Base-by-base conservation (phyloP, 805 yeast species). In the Brettanomyces nanus region DNA sequence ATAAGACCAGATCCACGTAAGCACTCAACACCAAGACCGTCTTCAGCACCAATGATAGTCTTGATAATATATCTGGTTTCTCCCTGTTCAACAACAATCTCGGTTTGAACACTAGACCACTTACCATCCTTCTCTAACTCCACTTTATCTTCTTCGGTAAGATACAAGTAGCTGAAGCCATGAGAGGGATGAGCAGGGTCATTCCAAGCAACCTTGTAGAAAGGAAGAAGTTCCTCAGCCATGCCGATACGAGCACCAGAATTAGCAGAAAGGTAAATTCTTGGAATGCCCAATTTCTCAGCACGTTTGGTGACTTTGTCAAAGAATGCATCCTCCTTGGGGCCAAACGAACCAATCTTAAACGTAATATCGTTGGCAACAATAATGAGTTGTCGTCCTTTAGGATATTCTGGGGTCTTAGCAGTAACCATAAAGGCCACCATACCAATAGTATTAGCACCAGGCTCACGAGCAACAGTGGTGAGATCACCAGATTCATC, bases 201-300 rank as follows among this genome's bases (percentile, higher is more conserved):
- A 49, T 79, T 83, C 99, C 99, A 92, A 39, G 90, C 86, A 46
- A 90, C 95, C 62, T 84, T 78, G 69, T 77, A 87, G 56, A 75
- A 73, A 42, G 96, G 92, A 39, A 92, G 72, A 45, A 92, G 71
- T 63, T 92, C 99, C 51, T 92, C 97, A 20, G 99, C 98, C 59
- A 92, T 77, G 57, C 98, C 98, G 46, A 92, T 85, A 70, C 99
- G 80, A 33, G 99, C 99, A 71, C 99, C 99, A 43, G 97, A 89
- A 74, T 92, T 92, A 21, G 98, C 99, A 51, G 97, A 85, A 51
- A 92, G 70, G 65, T 92, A 92, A 40, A 92, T 75, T 67, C 99
- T 75, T 56, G 99, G 99, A 51, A 92, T 79, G 43, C 98, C 98
- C 47, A 80, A 72, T 56, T 75, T 70, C 66, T 95, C 77, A 25